A percentile compares a stretch with the other conserved stretches of the same genome.
Conservation (phyloP, 768 basidiomycete species). For the Auricularia auricula-judae region DNA sequence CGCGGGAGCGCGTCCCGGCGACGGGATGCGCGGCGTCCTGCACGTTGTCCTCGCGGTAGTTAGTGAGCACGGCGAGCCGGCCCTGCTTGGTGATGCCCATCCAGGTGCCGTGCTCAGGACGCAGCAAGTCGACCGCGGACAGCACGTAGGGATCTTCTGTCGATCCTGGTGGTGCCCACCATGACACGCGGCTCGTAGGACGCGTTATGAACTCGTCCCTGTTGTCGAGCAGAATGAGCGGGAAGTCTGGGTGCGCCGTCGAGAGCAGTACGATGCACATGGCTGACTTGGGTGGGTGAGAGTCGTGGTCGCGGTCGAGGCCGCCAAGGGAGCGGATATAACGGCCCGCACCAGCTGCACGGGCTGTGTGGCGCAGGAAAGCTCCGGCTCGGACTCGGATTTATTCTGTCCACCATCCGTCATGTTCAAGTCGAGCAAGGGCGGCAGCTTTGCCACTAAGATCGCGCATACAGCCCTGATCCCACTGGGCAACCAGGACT, state of each 20-base stretch:
- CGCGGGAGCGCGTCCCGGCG: not conserved
- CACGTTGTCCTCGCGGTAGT: not conserved
- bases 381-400: not conserved
- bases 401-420: not conserved
- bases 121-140: not conserved
- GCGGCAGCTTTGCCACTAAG: conserved; percentile 40
- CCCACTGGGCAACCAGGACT: conserved; percentile 67
- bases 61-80: conserved; percentile 9
- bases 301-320: too few species aligned
- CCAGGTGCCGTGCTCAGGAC: conserved; percentile 10
- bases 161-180: not conserved
- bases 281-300: too few species aligned
- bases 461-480: conserved; percentile 85
- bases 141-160: not conserved
- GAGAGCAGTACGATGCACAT: too few species aligned
- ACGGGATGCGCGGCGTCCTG: not conserved
- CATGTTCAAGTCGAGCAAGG: conserved; percentile 61
- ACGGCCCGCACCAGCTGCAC: not conserved
- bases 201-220: conserved; percentile 8
- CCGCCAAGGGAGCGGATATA: too few species aligned
- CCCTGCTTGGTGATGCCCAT: conserved; percentile 11
- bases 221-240: conserved; percentile 2
- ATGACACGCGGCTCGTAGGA: not conserved
- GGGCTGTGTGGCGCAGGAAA: not conserved
- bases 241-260: not conserved